These are phyloP conservation scores for Ophiostoma quercus DNA, from an alignment of 2,329 filamentous ascomycete genomes.

Conservation along the genomic window DNA sequence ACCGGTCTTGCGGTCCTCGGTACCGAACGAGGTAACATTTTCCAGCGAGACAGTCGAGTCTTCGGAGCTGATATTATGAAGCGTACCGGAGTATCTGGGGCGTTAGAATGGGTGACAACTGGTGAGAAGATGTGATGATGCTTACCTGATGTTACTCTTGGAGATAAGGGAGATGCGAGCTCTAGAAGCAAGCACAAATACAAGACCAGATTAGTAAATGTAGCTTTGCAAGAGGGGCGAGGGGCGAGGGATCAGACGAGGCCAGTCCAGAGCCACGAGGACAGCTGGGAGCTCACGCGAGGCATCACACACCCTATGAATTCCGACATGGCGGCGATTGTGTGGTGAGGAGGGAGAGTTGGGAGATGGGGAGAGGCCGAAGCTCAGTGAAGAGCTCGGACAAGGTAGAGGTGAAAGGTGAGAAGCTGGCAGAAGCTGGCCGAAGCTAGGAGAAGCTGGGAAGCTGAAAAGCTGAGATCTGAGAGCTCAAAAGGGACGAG, in stretches of 20 bases:
- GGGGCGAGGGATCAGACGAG: neutral
- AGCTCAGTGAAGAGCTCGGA: neutral
- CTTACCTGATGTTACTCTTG: conserved; percentile 28
- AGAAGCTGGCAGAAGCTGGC: neutral
- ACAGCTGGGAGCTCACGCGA: conserved; percentile 8
- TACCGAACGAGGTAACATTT: conserved; percentile 90
- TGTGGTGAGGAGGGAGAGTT: neutral
- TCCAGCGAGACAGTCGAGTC: conserved; percentile 94
- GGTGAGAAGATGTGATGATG: neutral
- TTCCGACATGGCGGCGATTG: conserved; percentile 25
- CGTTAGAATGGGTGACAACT: neutral
- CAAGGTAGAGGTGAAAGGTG: neutral
- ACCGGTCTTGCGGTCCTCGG: conserved; percentile 77
- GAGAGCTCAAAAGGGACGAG: conserved; percentile 1
- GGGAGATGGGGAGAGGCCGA: neutral
- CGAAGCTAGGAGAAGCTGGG: neutral
- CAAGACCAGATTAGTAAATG: neutral
- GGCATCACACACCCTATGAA: conserved; percentile 26
- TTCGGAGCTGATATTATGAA: conserved; percentile 97
- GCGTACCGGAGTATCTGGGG: conserved; percentile 81
- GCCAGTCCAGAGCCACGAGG: neutral
- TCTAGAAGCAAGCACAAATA: conserved; percentile 22
- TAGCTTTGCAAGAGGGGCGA: neutral
- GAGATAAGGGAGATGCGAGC: conserved; percentile 29
- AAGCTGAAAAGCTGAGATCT: neutral